Base-by-base conservation (phyloP, 768 basidiomycete genomes). In the Botryobasidium botryosum region DNA sequence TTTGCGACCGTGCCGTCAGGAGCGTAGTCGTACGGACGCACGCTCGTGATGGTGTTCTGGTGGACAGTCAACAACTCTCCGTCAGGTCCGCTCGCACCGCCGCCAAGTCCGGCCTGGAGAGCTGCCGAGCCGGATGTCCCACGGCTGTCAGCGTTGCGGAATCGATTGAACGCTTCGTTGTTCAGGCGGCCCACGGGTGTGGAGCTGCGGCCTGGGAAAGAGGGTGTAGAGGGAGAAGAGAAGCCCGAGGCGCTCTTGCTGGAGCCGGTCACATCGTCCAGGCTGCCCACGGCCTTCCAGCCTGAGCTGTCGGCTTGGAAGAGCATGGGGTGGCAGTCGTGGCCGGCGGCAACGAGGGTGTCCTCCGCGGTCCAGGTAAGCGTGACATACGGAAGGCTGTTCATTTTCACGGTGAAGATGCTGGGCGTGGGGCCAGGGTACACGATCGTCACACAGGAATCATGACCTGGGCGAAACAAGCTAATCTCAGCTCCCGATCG, bases 11-110 rank as follows among this genome's bases (percentile, higher is more conserved):
- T 62, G 0, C 74, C 77, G 10, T 66, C 68, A 3, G 55, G 51
- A 1, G 63, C 66, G 51, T 61, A 62, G 50, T 79, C 79, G 55
- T 83, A 94, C 23, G 83, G 65, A 46, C 88, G 66, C 32, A 97
- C 69, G 52, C 70, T 79, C n/a, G 88, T 96, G 62, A 99, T 94
- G 29, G 91, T 94, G 66, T 99, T 99, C 70, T 97, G 94, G 58
- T 97, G 94, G 40, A 94, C 71, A 12, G 94, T 97, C 55, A 72
- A 64, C 42, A 92, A 63, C 57, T 91, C 85, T 15, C 58, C 59
- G 5, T 47, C 52, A 8, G 57, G 52, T 4, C 57, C 50, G 13
- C 55, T 57, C 23, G 57, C 57, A 1, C 55, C 53, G 0, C 64
- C 62, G 15, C 44, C 50, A 20, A 53, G 53, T 0, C 43, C 41